A percentile compares a stretch with the other conserved stretches of the same genome.
These are phyloP conservation scores for Ogataea hybrid DNA, from an alignment of 1,139 yeast species.

Conservation along the genomic window DNA sequence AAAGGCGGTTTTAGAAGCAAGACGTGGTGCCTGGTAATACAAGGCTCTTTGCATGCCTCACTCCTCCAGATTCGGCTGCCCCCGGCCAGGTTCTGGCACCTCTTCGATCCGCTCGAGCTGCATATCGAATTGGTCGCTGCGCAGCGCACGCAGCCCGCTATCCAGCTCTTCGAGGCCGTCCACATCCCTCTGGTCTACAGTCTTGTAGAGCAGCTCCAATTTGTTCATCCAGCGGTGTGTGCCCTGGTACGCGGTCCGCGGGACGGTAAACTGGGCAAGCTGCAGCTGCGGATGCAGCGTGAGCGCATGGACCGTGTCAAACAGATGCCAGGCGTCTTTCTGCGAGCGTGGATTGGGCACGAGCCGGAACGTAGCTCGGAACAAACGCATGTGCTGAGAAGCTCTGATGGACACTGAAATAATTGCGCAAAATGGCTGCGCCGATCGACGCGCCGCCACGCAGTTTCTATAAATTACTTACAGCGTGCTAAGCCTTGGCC, in stretches of 20 bases:
- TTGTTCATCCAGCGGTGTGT: conserved; percentile 6
- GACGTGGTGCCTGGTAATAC: no score
- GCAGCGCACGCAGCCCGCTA: neutral
- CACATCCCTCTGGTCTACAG: neutral
- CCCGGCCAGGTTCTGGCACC: no score
- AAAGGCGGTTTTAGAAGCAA: neutral
- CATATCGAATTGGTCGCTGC: neutral
- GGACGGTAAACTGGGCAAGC: conserved; percentile 8
- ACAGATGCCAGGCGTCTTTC: conserved; percentile 19
- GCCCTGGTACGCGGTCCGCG: conserved; percentile 9
- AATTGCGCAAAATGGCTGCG: no score
- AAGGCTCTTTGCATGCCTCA: no score
- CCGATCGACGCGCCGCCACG: no score
- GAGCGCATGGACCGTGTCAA: conserved; percentile 1
- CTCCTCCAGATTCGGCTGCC: no score
- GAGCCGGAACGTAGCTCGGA: conserved; percentile 1
- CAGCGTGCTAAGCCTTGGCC: neutral
- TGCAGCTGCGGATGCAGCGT: neutral
- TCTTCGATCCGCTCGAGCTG: neutral
- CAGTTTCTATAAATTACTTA: neutral
- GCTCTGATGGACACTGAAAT: no score
- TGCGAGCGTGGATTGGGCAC: conserved; percentile 17
- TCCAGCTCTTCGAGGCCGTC: neutral
- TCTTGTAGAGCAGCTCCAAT: conserved; percentile 1
- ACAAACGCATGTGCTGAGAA: neutral